These are phyloP conservation scores for Hortiboletus campestris DNA, from an alignment of 768 basidiomycete species.

Conservation along the genomic window DNA sequence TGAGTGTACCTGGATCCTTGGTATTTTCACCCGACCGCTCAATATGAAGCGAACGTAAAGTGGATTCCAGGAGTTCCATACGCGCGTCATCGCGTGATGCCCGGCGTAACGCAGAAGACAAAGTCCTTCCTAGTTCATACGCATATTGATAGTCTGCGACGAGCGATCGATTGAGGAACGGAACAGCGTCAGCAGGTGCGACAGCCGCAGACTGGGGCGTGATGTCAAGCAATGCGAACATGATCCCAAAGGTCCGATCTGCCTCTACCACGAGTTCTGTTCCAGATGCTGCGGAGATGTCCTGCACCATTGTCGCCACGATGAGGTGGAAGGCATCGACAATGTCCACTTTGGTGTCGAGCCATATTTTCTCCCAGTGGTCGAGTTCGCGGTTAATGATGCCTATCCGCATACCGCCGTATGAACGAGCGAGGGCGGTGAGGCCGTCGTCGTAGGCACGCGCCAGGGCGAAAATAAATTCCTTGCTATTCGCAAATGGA, in stretches of 20 bases:
- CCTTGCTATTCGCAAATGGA: slow-evolving; percentile 49
- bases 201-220: slow-evolving; percentile 20
- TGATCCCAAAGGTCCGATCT: slow-evolving; percentile 54
- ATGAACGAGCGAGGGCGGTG: slow-evolving; percentile 50
- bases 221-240: slow-evolving; percentile 58
- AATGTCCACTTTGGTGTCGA: slow-evolving; percentile 70
- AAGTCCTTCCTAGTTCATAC: slow-evolving; percentile 54
- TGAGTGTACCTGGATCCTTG: slow-evolving; percentile 56
- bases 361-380: slow-evolving; percentile 71
- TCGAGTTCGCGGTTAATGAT: slow-evolving; percentile 38
- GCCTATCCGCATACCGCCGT: slow-evolving; percentile 49
- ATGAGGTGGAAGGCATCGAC: slow-evolving; percentile 68
- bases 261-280: slow-evolving; percentile 43
- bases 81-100: slow-evolving; percentile 56
- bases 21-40: slow-evolving; percentile 8
- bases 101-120: slow-evolving; percentile 44
- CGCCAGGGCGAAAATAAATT: slow-evolving; percentile 57
- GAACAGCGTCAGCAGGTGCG: slow-evolving; percentile 32
- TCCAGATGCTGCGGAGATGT: slow-evolving; percentile 45
- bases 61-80: slow-evolving; percentile 53
- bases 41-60: slow-evolving; percentile 42
- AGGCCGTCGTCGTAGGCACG: slow-evolving; percentile 61
- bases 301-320: slow-evolving; percentile 47
- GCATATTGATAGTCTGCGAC: slow-evolving; percentile 71
- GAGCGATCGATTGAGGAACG: slow-evolving; percentile 67